phyloP scores from a whole-genome alignment of 192 early-diverging fungal genomes.

The Gamsiella multidivaricata region DNA sequence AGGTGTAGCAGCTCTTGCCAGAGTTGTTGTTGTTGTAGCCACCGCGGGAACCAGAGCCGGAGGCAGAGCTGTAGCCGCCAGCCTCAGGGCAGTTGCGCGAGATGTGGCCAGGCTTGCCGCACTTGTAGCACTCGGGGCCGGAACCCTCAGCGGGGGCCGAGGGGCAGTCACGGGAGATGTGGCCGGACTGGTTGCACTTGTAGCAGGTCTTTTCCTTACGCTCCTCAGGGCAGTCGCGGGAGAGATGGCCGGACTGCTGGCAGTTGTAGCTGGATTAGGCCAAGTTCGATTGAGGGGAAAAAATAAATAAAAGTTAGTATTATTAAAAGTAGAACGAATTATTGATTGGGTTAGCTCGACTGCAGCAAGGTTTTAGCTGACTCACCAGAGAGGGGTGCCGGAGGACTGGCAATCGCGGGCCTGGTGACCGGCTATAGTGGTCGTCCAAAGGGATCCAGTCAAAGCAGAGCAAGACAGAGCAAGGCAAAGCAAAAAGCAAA shows the following conservation, averaged over 20 bases:
- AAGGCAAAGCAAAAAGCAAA: background rate
- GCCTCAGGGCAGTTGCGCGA: slow-evolving; percentile 64
- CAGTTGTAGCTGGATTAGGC: slow-evolving; percentile 62
- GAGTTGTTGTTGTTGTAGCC: slow-evolving; percentile 4
- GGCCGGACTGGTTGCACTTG: slow-evolving; percentile 67
- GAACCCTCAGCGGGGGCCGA: slow-evolving; percentile 38
- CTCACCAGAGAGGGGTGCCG: slow-evolving; percentile 61
- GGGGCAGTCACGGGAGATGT: slow-evolving; percentile 67
- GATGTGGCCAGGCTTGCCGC: slow-evolving; percentile 62
- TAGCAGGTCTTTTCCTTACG: slow-evolving; percentile 67
- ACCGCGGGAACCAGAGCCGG: slow-evolving; percentile 8
- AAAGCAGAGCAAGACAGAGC: background rate
- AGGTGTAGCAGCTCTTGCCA: slow-evolving; percentile 57
- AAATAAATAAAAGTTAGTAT: slow-evolving; percentile 3
- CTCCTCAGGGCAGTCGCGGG: slow-evolving; percentile 56
- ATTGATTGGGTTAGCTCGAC: too few species aligned
- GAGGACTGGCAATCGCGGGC: slow-evolving; percentile 62
- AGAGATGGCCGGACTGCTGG: slow-evolving; percentile 57
- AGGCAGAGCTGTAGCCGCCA: slow-evolving; percentile 21
- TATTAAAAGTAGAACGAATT: too few species aligned
- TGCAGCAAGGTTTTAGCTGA: background rate
- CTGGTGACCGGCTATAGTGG: slow-evolving; percentile 60
- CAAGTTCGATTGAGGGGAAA: background rate
- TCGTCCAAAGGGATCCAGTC: background rate
- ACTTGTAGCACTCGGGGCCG: slow-evolving; percentile 65